phyloP scores from a whole-genome alignment of 2,329 filamentous ascomycete species.

The Claviceps quebecensis region DNA sequence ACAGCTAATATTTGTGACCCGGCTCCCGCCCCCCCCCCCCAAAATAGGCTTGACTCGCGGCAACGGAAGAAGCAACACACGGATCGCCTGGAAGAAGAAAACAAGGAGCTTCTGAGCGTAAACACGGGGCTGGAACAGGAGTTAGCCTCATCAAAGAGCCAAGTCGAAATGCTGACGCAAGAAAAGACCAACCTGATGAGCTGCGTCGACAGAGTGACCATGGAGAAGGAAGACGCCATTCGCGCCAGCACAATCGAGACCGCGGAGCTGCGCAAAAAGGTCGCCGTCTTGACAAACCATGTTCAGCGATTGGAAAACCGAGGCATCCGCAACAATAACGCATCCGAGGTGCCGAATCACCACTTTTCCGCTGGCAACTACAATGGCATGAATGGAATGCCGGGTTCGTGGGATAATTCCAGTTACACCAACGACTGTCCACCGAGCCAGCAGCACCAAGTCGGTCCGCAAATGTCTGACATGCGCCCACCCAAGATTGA shows the following conservation, averaged over 20 bases:
- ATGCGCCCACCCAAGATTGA: slow-evolving; percentile 38
- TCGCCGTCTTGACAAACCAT: slow-evolving; percentile 64
- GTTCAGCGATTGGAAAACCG: slow-evolving; percentile 54
- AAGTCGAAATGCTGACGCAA: slow-evolving; percentile 55
- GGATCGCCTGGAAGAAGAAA: slow-evolving; percentile 90
- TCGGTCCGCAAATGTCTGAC: slow-evolving; percentile 40
- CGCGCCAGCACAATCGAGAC: slow-evolving; percentile 80
- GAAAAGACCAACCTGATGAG: slow-evolving; percentile 64
- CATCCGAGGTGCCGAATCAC: slow-evolving; percentile 36
- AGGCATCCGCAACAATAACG: slow-evolving; percentile 23
- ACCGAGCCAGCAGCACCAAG: slow-evolving; percentile 43
- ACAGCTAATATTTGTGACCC: background rate
- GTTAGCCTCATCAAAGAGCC: slow-evolving; percentile 51
- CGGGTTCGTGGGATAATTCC: slow-evolving; percentile 66
- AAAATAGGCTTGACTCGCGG: slow-evolving; percentile 70
- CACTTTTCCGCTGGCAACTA: slow-evolving; percentile 51
- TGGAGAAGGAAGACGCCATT: slow-evolving; percentile 88
- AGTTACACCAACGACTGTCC: slow-evolving; percentile 57
- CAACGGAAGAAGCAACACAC: slow-evolving; percentile 98
- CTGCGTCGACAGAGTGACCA: slow-evolving; percentile 60
- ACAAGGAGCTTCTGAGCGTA: slow-evolving; percentile 72
- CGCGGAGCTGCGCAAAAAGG: slow-evolving; percentile 82
- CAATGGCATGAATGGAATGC: slow-evolving; percentile 73
- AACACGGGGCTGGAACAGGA: slow-evolving; percentile 71
- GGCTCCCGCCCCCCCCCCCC: slow-evolving; percentile 6